phyloP scores from a whole-genome alignment of 495 filamentous ascomycete species.

The Jackrogersella multiformis region DNA sequence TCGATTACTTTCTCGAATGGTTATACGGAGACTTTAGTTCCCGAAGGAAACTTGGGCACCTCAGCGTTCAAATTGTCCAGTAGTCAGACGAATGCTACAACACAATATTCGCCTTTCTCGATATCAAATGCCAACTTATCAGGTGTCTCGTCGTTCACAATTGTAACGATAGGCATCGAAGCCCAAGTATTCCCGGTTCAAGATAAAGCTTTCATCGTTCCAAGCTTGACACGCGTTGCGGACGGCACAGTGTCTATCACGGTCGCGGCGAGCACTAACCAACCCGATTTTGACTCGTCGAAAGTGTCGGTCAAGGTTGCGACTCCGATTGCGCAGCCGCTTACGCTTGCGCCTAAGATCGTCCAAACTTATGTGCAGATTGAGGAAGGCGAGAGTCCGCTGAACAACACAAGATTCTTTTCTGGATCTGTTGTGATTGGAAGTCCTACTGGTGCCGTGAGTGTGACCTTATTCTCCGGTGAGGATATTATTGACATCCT shows the following conservation, averaged over 20 bases:
- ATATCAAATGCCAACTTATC: slow-evolving; percentile 11
- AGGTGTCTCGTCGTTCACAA: slow-evolving; percentile 33
- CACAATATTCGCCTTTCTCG: slow-evolving; percentile 35
- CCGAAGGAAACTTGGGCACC: slow-evolving; percentile 28
- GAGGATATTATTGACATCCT: slow-evolving; percentile 38
- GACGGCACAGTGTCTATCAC: slow-evolving; percentile 36
- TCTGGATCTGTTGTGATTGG: slow-evolving; percentile 26
- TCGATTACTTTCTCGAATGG: slow-evolving; percentile 41
- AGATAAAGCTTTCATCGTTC: slow-evolving; percentile 40
- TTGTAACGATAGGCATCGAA: slow-evolving; percentile 16
- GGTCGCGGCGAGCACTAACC: slow-evolving; percentile 30
- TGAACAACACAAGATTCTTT: slow-evolving; percentile 29
- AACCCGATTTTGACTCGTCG: slow-evolving; percentile 10
- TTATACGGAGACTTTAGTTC: slow-evolving; percentile 19
- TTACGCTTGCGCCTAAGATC: slow-evolving; percentile 47
- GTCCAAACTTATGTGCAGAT: slow-evolving; percentile 20
- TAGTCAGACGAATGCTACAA: slow-evolving; percentile 27
- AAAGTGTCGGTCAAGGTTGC: slow-evolving; percentile 31
- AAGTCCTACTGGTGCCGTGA: slow-evolving; percentile 33
- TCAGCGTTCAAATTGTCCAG: slow-evolving; percentile 30
- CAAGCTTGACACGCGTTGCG: slow-evolving; percentile 32
- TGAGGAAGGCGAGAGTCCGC: slow-evolving; percentile 16
- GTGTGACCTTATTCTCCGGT: slow-evolving; percentile 28
- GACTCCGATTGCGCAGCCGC: slow-evolving; percentile 40
- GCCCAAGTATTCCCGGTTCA: slow-evolving; percentile 41